Percentiles rank a stretch among this genome's conserved stretches.
Evolutionary conservation across 2,329 filamentous ascomycete genomes (phyloP).

Genomic region (Sordariomycetes sp.): DNA sequence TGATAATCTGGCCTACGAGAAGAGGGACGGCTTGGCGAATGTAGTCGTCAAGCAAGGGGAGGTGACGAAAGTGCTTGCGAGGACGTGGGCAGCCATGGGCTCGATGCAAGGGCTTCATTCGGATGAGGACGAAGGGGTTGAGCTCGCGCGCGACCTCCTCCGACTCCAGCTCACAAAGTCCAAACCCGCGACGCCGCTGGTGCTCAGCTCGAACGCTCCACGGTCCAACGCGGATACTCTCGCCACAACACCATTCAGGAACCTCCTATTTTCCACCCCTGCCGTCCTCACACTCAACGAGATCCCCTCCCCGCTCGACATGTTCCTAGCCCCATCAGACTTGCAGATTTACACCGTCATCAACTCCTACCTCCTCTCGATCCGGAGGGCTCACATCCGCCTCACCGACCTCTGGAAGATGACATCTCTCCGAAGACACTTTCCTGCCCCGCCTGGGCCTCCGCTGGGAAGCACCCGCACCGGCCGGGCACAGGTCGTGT

Average conservation of each 20-base stretch:
- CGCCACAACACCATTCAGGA: slow-evolving; percentile 55
- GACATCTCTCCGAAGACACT: slow-evolving; percentile 63
- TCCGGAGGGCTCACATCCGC: slow-evolving; percentile 76
- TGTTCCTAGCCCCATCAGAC: slow-evolving; percentile 72
- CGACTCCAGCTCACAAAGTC: slow-evolving; percentile 52
- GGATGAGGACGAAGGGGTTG: slow-evolving; percentile 74
- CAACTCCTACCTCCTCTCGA: slow-evolving; percentile 76
- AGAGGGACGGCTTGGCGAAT: slow-evolving; percentile 38
- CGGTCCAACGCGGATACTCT: slow-evolving; percentile 21
- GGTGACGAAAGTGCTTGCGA: slow-evolving; percentile 62
- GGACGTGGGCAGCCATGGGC: slow-evolving; percentile 73
- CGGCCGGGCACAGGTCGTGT: slow-evolving; percentile 48
- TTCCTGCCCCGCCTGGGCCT: slow-evolving; percentile 60
- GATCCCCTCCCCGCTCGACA: slow-evolving; percentile 69
- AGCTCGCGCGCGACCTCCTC: slow-evolving; percentile 70
- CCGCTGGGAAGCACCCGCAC: slow-evolving; percentile 49
- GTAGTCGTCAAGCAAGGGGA: slow-evolving; percentile 75
- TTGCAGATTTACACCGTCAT: slow-evolving; percentile 73
- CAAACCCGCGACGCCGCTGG: slow-evolving; percentile 24
- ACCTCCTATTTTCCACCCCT: slow-evolving; percentile 71
- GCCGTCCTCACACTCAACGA: slow-evolving; percentile 59
- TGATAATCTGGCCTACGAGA: slow-evolving; percentile 46
- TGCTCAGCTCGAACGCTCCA: slow-evolving; percentile 20
- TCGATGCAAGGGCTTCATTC: slow-evolving; percentile 58
- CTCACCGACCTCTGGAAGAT: slow-evolving; percentile 82